Evolutionary conservation across 208 protist species (phyloP).

Genomic region (Herpetomonas samuelpessoai): DNA sequence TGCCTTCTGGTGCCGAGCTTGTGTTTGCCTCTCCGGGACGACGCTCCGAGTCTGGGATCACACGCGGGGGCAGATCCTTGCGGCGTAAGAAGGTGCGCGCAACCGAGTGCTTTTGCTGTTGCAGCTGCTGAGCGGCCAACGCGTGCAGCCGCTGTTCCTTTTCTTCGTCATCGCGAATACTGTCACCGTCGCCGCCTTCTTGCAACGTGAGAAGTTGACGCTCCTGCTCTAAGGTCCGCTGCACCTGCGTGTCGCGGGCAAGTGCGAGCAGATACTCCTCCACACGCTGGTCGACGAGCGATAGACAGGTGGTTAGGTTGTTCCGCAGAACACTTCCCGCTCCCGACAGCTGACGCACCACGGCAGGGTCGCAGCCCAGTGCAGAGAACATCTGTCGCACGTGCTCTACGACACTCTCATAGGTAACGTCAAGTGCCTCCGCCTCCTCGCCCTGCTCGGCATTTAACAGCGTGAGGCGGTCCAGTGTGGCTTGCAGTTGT

Average conservation of each 20-base stretch:
- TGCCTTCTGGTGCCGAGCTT: too few relatives aligned
- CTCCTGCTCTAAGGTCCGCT: background rate
- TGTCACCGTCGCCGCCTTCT: slow-evolving; percentile 2
- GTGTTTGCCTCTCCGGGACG: too few relatives aligned
- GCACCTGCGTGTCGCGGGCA: slow-evolving; percentile 16
- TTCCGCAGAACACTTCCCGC: slow-evolving; percentile 24
- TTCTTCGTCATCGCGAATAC: too few relatives aligned
- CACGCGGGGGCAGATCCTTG: slow-evolving; percentile 25
- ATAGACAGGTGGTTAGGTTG: slow-evolving; percentile 36
- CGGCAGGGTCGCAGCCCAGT: slow-evolving; percentile 37
- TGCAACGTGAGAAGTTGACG: slow-evolving; percentile 7
- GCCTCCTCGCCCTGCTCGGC: slow-evolving; percentile 21
- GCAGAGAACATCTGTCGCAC: slow-evolving; percentile 39
- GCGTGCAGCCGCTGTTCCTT: background rate
- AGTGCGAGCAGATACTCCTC: slow-evolving; percentile 76
- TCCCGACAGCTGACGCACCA: slow-evolving; percentile 25
- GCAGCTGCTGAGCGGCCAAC: too few relatives aligned
- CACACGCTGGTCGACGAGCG: slow-evolving; percentile 62
- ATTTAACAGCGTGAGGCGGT: slow-evolving; percentile 28
- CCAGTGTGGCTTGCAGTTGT: slow-evolving; percentile 17
- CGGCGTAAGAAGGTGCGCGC: slow-evolving; percentile 39
- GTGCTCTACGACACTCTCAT: slow-evolving; percentile 21
- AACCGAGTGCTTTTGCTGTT: slow-evolving; percentile 2
- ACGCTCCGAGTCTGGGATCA: slow-evolving; percentile 3
- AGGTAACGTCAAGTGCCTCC: slow-evolving; percentile 5